Evolutionary conservation across 2,329 filamentous ascomycete genomes (phyloP).

Genomic region (Raffaelea ambrosiae): DNA sequence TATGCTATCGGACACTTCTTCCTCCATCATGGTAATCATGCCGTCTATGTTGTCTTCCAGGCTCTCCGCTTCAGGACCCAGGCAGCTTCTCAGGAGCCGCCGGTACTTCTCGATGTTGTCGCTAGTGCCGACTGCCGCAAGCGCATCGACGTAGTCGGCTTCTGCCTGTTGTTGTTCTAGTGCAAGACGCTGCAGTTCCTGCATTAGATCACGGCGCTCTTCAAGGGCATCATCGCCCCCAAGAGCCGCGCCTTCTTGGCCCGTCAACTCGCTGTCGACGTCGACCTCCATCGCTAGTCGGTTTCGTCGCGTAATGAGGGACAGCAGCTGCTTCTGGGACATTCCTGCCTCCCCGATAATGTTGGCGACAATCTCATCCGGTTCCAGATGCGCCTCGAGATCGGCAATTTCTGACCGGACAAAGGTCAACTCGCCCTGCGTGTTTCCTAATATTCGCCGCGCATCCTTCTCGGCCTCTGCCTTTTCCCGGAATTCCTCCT

Average conservation of each 20-base stretch:
- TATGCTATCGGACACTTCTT: conserved; percentile 40
- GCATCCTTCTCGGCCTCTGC: conserved; percentile 61
- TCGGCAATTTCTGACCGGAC: conserved; percentile 52
- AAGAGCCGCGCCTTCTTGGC: conserved; percentile 1
- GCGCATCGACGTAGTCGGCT: conserved; percentile 57
- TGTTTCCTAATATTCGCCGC: conserved; percentile 55
- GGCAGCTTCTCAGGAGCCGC: conserved; percentile 57
- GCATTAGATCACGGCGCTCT: conserved; percentile 48
- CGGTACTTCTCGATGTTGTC: conserved; percentile 69
- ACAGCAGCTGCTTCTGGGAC: conserved; percentile 26
- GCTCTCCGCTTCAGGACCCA: conserved; percentile 60
- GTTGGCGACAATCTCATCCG: conserved; percentile 44
- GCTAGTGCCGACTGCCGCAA: conserved; percentile 60
- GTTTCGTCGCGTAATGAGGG: conserved; percentile 37
- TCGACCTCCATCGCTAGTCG: conserved; percentile 42
- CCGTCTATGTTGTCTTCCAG: conserved; percentile 57
- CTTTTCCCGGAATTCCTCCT: conserved; percentile 68
- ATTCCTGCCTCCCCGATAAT: conserved; percentile 41
- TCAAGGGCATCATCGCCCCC: conserved; percentile 37
- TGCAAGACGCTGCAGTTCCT: conserved; percentile 47
- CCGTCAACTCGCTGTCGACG: conserved; percentile 39
- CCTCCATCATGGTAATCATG: conserved; percentile 55
- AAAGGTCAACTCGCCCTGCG: conserved; percentile 56
- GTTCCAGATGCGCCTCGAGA: conserved; percentile 45
- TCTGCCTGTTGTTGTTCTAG: conserved; percentile 55